Percentiles rank a stretch among this genome's conserved stretches.
Evolutionary conservation across 768 basidiomycete genomes (phyloP).

Genomic region (Gautieria morchelliformis): DNA sequence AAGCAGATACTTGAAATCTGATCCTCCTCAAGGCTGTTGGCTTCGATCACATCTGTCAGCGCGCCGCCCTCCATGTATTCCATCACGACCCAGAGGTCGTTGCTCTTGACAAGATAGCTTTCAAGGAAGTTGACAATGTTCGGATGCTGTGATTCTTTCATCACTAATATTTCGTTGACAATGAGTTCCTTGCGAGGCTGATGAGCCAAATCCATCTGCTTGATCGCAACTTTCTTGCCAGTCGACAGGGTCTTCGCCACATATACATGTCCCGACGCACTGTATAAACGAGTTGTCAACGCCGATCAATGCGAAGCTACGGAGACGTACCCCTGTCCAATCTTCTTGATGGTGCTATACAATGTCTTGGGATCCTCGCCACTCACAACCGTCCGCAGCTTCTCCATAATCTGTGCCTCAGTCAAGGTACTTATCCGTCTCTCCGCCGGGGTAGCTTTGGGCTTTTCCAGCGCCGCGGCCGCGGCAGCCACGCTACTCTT

Average conservation of each 20-base stretch:
- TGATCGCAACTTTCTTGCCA: slow-evolving; percentile 89
- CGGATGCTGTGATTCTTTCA: slow-evolving; percentile 96
- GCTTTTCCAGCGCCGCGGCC: slow-evolving; percentile 53
- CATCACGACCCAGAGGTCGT: slow-evolving; percentile 96
- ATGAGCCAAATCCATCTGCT: slow-evolving; percentile 94
- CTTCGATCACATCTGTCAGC: slow-evolving; percentile 95
- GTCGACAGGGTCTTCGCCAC: slow-evolving; percentile 85
- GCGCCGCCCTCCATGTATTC: slow-evolving; percentile 99
- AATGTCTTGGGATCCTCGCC: slow-evolving; percentile 79
- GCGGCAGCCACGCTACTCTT: slow-evolving; percentile 58
- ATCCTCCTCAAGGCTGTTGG: slow-evolving; percentile 89
- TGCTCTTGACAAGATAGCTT: slow-evolving; percentile 78
- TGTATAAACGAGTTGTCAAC: slow-evolving; percentile 22
- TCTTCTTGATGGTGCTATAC: slow-evolving; percentile 97
- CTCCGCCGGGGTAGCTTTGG: slow-evolving; percentile 48
- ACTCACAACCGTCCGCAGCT: slow-evolving; percentile 80
- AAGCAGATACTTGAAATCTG: slow-evolving; percentile 87
- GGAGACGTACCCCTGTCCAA: slow-evolving; percentile 84
- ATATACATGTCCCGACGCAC: slow-evolving; percentile 96
- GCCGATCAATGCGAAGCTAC: slow-evolving; percentile 10
- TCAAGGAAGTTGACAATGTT: slow-evolving; percentile 97
- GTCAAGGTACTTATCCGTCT: slow-evolving; percentile 94
- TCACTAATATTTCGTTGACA: slow-evolving; percentile 96
- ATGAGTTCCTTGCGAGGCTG: slow-evolving; percentile 96
- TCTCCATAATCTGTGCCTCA: slow-evolving; percentile 98